Evolutionary conservation across 805 yeast genomes (phyloP).

Genomic region (Kodamaea laetipori): DNA sequence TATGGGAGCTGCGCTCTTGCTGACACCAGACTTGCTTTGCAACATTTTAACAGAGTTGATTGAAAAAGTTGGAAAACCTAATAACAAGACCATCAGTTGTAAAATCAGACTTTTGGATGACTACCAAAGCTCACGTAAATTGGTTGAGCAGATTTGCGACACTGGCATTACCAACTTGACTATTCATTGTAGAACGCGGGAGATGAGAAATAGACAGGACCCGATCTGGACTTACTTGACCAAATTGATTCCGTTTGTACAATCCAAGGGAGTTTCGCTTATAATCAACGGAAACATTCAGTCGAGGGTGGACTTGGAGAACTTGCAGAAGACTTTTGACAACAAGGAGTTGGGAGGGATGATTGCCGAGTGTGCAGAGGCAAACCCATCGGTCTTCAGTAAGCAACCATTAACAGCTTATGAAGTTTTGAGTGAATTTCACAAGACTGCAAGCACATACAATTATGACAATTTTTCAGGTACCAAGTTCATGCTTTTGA

Average conservation of each 20-base stretch:
- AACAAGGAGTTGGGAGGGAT: constrained; percentile 74
- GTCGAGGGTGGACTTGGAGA: constrained; percentile 53
- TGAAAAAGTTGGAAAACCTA: constrained; percentile 74
- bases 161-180: constrained; percentile 90
- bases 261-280: constrained; percentile 63
- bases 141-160: constrained; percentile 51
- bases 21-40: constrained; percentile 78
- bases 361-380: constrained; percentile 91
- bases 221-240: constrained; percentile 74
- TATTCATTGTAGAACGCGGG: constrained; percentile 86
- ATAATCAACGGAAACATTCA: constrained; percentile 80
- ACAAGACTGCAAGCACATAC: constrained; percentile 52
- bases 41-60: constrained; percentile 70
- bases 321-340: constrained; percentile 54
- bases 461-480: constrained; percentile 61
- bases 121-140: constrained; percentile 55
- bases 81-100: constrained; percentile 80
- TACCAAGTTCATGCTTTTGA: constrained; percentile 76
- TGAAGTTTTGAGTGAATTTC: constrained; percentile 55
- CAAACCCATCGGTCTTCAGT: constrained; percentile 76
- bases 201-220: constrained; percentile 83
- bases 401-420: constrained; percentile 54
- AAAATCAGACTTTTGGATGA: constrained; percentile 80
- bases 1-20: constrained; percentile 93
- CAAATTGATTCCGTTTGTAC: constrained; percentile 62